phyloP scores from a whole-genome alignment of 495 filamentous ascomycete genomes.

The Penicillium coprophilum region DNA sequence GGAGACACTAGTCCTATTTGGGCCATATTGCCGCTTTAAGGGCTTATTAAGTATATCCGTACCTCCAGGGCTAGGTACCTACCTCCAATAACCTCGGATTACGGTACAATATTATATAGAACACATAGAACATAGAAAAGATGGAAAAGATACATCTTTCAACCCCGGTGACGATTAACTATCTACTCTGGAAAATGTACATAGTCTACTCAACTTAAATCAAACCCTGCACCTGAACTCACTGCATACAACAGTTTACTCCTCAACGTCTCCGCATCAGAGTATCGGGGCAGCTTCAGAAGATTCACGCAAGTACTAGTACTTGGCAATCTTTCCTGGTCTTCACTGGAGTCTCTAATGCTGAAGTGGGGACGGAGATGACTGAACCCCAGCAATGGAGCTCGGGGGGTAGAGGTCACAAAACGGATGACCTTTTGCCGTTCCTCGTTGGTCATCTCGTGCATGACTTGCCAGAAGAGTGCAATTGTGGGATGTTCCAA shows the following conservation, averaged over 20 bases:
- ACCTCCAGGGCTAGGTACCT: too few species aligned
- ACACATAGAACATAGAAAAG: too few species aligned
- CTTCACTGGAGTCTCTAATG: constrained; percentile 81
- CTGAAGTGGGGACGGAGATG: constrained; percentile 84
- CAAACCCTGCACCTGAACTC: constrained; percentile 90
- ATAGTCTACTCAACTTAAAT: constrained; percentile 63
- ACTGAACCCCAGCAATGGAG: constrained; percentile 87
- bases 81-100: constrained; percentile 5
- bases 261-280: constrained; percentile 57
- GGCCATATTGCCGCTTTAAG: constrained; percentile 28
- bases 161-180: constrained; percentile 16
- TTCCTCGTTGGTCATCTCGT: constrained; percentile 67
- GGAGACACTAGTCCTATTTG: constrained; percentile 25
- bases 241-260: constrained; percentile 88
- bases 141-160: too few species aligned
- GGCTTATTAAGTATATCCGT: constrained; percentile 18
- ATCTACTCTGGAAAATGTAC: constrained; percentile 3
- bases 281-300: constrained; percentile 87
- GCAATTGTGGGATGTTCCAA: constrained; percentile 79
- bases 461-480: constrained; percentile 92
- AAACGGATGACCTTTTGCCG: constrained; percentile 88
- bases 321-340: constrained; percentile 80
- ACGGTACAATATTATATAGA: too few species aligned
- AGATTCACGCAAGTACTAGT: constrained; percentile 97
- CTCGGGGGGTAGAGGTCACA: constrained; percentile 88